phyloP scores from a whole-genome alignment of 139 green algal species.

The Desmodesmus armatus region DNA sequence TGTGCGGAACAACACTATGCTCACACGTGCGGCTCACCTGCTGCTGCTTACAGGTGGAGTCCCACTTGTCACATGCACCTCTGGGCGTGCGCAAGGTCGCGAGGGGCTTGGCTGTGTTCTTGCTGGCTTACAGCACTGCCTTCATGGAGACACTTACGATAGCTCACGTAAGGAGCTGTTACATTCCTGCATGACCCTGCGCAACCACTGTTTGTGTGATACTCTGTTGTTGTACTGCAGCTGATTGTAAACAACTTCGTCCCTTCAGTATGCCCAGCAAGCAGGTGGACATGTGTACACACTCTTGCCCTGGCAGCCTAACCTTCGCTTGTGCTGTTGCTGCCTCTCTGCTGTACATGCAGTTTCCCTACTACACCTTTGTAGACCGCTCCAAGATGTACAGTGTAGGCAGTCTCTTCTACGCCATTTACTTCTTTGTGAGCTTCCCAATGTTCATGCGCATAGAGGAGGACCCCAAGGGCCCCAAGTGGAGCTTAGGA shows the following conservation, averaged over 20 bases:
- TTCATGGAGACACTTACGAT: conserved; percentile 98
- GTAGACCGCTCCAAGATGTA: conserved; percentile 88
- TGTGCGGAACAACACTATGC: no score
- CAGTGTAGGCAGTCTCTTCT: conserved; percentile 95
- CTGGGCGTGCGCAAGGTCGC: conserved; percentile 44
- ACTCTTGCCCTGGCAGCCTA: neutral
- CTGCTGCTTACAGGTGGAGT: conserved; percentile 52
- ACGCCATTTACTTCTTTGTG: conserved; percentile 99
- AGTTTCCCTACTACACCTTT: conserved; percentile 98
- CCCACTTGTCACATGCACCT: conserved; percentile 34
- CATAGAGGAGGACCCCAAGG: conserved; percentile 78
- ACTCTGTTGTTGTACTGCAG: neutral
- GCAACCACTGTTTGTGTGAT: no score
- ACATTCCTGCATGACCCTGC: neutral
- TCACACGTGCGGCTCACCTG: no score
- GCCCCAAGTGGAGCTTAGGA: conserved; percentile 13
- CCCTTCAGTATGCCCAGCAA: neutral
- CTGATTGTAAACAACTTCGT: neutral
- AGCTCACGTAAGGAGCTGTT: conserved; percentile 64
- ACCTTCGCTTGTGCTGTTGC: no score
- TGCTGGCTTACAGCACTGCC: conserved; percentile 91
- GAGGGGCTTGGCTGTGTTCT: conserved; percentile 75
- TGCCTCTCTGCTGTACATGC: no score
- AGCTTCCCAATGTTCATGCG: conserved; percentile 93
- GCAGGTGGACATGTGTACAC: no score